These are phyloP conservation scores for Salvia splendens DNA, from an alignment of 257 asterid genomes.

Conservation along the genomic window DNA sequence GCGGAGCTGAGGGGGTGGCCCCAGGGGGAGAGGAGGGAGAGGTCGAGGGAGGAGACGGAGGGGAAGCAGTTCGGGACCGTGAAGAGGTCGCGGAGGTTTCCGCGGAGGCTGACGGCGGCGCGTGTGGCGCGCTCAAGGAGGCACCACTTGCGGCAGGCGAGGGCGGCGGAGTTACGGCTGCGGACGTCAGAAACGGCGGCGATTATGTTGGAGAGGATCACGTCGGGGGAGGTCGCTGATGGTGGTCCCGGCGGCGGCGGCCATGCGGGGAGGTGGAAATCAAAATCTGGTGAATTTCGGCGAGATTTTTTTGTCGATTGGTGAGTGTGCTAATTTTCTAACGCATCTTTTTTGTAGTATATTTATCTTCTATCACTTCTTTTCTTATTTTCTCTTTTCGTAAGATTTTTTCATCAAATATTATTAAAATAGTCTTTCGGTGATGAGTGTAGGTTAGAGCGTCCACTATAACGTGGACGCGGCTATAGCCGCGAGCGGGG, in stretches of 20 bases:
- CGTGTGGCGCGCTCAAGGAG: conserved; percentile 75
- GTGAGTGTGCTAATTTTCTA: conserved; percentile 2
- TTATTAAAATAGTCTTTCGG: background rate
- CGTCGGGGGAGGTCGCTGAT: conserved; percentile 77
- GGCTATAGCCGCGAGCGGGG: no score
- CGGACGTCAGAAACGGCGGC: conserved; percentile 71
- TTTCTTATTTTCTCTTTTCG: background rate
- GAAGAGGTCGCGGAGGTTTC: conserved; percentile 70
- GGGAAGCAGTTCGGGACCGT: conserved; percentile 69
- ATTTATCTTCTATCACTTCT: conserved; percentile 20
- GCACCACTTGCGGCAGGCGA: conserved; percentile 73
- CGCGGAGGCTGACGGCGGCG: conserved; percentile 73
- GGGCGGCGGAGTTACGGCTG: conserved; percentile 73
- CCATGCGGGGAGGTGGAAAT: conserved; percentile 25
- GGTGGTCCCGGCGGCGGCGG: conserved; percentile 42
- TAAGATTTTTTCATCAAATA: background rate
- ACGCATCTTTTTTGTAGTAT: background rate
- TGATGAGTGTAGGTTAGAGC: conserved; percentile 16
- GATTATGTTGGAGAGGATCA: conserved; percentile 66
- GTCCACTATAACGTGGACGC: no score
- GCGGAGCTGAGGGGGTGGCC: conserved; percentile 71
- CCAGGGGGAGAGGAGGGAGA: conserved; percentile 88
- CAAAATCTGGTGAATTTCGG: conserved; percentile 22
- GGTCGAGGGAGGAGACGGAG: conserved; percentile 64
- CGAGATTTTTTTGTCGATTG: conserved; percentile 6